Base-by-base conservation (phyloP, 23 red algal species). In the Gracilaria domingensis region DNA sequence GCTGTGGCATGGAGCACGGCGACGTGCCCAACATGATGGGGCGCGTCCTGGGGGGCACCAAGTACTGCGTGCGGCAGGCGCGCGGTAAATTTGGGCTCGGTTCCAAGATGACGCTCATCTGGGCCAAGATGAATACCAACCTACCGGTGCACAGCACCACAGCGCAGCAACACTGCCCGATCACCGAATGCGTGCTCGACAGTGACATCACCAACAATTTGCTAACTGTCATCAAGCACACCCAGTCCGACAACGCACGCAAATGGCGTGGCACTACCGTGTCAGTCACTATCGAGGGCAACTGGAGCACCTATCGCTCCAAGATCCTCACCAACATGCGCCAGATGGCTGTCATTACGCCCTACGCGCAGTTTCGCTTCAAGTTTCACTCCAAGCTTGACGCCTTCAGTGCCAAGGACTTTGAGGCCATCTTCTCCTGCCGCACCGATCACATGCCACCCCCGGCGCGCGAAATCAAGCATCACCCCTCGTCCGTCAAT, bases 91-190 rank as follows among this genome's bases (percentile, higher is more conserved):
- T 98, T 55, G 95, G 95, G 12, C 91, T 98, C 25, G 95, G 95
- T 42, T 98, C 95, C 57, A 98, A 98, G 45, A 98, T 98, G 95
- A 91, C 95, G 26, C 91, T 98, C 33, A 93, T 98, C 33, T 98
- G 95, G 95, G 64, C 87, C 40, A 98, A 98, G 82, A 98, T 98
- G 95, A 85, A 64, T 66, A 98, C 95, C 47, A 87, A 88, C 51
- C 82, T 98, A 24, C 91, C 95, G 8, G 81, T 98, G 20, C 75
- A 72, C 38, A 86, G 94, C 56, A 72, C 58, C 81, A 91, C 95
- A 26, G 75, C 91, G 17, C 56, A 55, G 66, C 47, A 30, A 29
- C 13, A 37, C 56, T 45, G 39, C 42, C 69, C 73, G 25, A 49
- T 94, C 47, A 91, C 95, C 13, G 44, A 94, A 47, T 94, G 91